A percentile compares a stretch with the other conserved stretches of the same genome.
phyloP scores from a whole-genome alignment of 306 rosid species.

The Vicia villosa region DNA sequence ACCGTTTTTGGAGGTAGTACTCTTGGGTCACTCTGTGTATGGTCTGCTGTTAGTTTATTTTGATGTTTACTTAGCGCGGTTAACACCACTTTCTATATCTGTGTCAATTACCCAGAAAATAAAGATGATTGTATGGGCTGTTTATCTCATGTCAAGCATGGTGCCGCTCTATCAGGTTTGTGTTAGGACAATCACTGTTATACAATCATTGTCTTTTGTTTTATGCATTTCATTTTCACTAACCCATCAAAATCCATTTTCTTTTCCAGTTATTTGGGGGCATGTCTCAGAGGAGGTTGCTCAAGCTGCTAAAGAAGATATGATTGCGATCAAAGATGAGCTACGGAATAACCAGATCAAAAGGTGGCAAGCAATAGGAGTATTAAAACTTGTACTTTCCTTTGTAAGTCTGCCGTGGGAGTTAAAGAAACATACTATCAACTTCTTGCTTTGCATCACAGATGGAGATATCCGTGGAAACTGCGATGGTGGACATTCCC shows the following conservation, averaged over 20 bases:
- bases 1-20: conserved; percentile 59
- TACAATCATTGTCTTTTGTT: conserved; percentile 29
- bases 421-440: conserved; percentile 63
- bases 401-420: conserved; percentile 71
- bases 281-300: conserved; percentile 59
- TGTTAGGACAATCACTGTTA: conserved; percentile 33
- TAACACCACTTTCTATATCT: conserved; percentile 2
- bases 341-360: conserved; percentile 56
- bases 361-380: conserved; percentile 93
- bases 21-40: conserved; percentile 18
- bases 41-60: conserved; percentile 21
- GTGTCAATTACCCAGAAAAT: conserved; percentile 50
- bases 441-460: conserved; percentile 70
- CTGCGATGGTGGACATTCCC: conserved; percentile 40
- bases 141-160: conserved; percentile 68
- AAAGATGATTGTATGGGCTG: conserved; percentile 57
- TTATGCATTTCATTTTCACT: conserved; percentile 32
- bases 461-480: conserved; percentile 44
- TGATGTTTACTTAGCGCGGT: conserved; percentile 9
- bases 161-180: conserved; percentile 84
- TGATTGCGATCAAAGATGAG: conserved; percentile 55
- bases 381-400: conserved; percentile 63
- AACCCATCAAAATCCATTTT: conserved; percentile 19
- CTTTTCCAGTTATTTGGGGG: conserved; percentile 77
- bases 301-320: conserved; percentile 55